phyloP scores from a whole-genome alignment of 75 land plant species.

The Picea sitchensis region DNA sequence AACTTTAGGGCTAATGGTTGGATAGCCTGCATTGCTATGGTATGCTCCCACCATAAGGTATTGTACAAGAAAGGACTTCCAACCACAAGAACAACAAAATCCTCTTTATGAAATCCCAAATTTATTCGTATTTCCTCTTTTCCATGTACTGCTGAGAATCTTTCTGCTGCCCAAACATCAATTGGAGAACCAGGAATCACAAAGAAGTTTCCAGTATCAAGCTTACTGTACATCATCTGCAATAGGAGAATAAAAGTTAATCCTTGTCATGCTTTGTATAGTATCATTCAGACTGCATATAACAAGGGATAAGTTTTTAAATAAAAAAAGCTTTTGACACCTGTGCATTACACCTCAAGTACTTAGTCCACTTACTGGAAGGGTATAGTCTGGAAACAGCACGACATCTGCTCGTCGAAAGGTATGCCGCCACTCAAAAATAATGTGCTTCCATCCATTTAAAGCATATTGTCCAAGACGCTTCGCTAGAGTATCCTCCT shows the following conservation, averaged over 20 bases:
- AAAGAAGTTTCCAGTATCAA: constrained; percentile 84
- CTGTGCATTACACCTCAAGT: background rate
- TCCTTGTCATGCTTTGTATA: constrained; percentile 1
- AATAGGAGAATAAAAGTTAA: constrained; percentile 1
- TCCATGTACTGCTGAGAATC: constrained; percentile 40
- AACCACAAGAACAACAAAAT: constrained; percentile 57
- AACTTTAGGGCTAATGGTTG: constrained; percentile 38
- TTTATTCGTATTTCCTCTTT: constrained; percentile 42
- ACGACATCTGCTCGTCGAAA: constrained; percentile 78
- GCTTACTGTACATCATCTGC: constrained; percentile 72
- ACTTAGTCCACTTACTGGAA: constrained; percentile 50
- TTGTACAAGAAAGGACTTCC: constrained; percentile 75
- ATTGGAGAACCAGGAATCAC: constrained; percentile 92
- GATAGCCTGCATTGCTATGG: constrained; percentile 61
- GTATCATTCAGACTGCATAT: background rate
- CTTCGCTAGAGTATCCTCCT: constrained; percentile 58
- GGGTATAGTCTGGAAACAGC: constrained; percentile 77
- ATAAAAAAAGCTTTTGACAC: background rate
- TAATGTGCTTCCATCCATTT: constrained; percentile 36
- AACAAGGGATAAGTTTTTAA: background rate
- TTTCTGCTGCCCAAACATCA: constrained; percentile 68
- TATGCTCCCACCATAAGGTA: constrained; percentile 76
- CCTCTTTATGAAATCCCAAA: constrained; percentile 43
- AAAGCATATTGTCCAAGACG: constrained; percentile 50
- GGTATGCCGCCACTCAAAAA: constrained; percentile 62